Conservation (phyloP, 768 basidiomycete genomes). For the Hericium coralloides region DNA sequence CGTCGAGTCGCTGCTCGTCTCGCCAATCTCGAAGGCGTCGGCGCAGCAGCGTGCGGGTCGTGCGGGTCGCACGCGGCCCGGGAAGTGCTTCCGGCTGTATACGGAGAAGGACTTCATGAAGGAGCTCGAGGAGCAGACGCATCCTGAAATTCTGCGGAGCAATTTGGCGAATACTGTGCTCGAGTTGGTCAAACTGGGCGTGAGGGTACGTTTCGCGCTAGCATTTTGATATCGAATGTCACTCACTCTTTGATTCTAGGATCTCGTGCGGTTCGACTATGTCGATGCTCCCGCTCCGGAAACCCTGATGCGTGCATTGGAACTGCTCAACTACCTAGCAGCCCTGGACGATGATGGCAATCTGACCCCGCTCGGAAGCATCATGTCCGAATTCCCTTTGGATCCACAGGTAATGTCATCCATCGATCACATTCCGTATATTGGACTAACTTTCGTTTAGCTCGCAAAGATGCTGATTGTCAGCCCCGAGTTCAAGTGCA, state of each 20-base stretch:
- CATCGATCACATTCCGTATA: not conserved
- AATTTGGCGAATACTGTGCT: constrained; percentile 92
- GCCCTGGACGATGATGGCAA: constrained; percentile 94
- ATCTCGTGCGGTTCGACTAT: constrained; percentile 82
- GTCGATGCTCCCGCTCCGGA: constrained; percentile 93
- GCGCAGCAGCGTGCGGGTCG: constrained; percentile 96
- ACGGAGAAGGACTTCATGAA: constrained; percentile 96
- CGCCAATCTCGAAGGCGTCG: constrained; percentile 93
- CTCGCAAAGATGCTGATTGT: constrained; percentile 90
- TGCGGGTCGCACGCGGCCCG: constrained; percentile 91
- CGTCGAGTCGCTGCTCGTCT: constrained; percentile 88
- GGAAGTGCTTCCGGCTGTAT: constrained; percentile 95
- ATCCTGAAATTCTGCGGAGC: constrained; percentile 90
- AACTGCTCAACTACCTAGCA: constrained; percentile 84
- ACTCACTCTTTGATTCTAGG: constrained; percentile 29
- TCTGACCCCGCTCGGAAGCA: constrained; percentile 73
- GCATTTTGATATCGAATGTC: not conserved
- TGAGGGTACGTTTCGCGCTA: constrained; percentile 50
- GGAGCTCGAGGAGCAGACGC: constrained; percentile 94
- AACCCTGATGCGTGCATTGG: constrained; percentile 93
- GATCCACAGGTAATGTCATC: constrained; percentile 69
- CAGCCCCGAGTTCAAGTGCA: constrained; percentile 93
- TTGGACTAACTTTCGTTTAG: constrained; percentile 24
- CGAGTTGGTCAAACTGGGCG: constrained; percentile 88
- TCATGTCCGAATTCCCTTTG: constrained; percentile 99